Percentiles rank a stretch among this genome's conserved stretches.
phyloP scores from a whole-genome alignment of 2,329 filamentous ascomycete species.

The Talaromyces sp. region DNA sequence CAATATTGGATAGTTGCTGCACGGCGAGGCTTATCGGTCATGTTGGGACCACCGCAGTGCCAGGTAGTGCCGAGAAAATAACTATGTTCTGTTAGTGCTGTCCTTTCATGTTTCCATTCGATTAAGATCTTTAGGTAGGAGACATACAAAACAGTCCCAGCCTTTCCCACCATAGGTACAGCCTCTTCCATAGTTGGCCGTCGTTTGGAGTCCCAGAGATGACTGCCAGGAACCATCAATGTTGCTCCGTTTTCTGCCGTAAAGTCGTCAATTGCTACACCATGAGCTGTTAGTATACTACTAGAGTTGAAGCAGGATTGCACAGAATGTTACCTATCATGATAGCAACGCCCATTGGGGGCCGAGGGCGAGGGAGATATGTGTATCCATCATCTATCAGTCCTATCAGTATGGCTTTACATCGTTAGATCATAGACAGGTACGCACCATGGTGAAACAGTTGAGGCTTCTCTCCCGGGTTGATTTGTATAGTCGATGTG shows the following conservation, averaged over 20 bases:
- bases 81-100: not conserved
- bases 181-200: conserved; percentile 28
- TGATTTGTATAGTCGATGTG: conserved; percentile 40
- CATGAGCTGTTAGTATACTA: not conserved
- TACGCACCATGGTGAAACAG: conserved; percentile 33
- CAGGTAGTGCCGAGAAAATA: conserved; percentile 35
- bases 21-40: conserved; percentile 27
- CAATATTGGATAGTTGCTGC: conserved; percentile 44
- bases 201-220: conserved; percentile 32
- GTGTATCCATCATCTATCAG: conserved; percentile 29
- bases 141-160: conserved; percentile 35
- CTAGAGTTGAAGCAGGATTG: not conserved
- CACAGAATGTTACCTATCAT: conserved; percentile 31
- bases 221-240: conserved; percentile 35
- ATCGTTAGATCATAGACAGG: too few species aligned
- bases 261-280: conserved; percentile 32
- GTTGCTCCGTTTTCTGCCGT: conserved; percentile 37
- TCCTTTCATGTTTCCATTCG: not conserved
- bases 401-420: not conserved
- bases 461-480: conserved; percentile 40
- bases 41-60: conserved; percentile 41
- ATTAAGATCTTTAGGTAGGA: too few species aligned
- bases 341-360: conserved; percentile 32
- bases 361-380: conserved; percentile 34
- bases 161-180: conserved; percentile 34